phyloP scores from a whole-genome alignment of 2,329 filamentous ascomycete genomes.

The Aspergillus neotritici region DNA sequence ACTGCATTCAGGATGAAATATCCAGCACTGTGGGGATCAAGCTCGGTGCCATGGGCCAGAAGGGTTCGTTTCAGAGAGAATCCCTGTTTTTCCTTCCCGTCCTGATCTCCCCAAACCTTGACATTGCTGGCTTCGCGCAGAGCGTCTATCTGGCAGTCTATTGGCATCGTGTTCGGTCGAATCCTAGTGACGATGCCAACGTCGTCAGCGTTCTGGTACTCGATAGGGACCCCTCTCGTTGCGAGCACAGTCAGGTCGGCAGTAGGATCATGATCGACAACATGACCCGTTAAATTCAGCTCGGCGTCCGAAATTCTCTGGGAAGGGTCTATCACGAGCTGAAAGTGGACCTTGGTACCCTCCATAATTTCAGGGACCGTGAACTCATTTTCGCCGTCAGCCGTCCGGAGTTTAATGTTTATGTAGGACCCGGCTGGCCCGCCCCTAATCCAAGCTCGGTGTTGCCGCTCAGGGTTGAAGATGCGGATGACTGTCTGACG shows the following conservation, averaged over 20 bases:
- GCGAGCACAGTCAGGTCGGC: neutral
- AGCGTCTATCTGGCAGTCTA: neutral
- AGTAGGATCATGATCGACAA: neutral
- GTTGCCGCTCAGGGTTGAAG: neutral
- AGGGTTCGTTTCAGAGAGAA: conserved; percentile 3
- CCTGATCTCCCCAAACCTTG: neutral
- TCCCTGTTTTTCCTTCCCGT: neutral
- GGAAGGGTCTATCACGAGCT: neutral
- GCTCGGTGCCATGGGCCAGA: conserved; percentile 7
- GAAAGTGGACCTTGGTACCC: neutral
- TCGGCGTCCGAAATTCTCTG: too few species aligned
- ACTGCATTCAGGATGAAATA: conserved; percentile 7
- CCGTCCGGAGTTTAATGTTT: neutral
- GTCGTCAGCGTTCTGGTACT: neutral
- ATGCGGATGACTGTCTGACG: neutral
- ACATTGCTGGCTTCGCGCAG: neutral
- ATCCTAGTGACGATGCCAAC: neutral
- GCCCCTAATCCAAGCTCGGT: neutral
- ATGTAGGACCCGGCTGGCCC: neutral
- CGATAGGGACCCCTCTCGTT: neutral
- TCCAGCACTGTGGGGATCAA: neutral
- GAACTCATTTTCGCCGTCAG: neutral
- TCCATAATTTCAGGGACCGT: neutral
- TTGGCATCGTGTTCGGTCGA: neutral
- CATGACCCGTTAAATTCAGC: neutral